These are phyloP conservation scores for Sporothrix phasma DNA, from an alignment of 2,329 filamentous ascomycete genomes.

Conservation along the genomic window DNA sequence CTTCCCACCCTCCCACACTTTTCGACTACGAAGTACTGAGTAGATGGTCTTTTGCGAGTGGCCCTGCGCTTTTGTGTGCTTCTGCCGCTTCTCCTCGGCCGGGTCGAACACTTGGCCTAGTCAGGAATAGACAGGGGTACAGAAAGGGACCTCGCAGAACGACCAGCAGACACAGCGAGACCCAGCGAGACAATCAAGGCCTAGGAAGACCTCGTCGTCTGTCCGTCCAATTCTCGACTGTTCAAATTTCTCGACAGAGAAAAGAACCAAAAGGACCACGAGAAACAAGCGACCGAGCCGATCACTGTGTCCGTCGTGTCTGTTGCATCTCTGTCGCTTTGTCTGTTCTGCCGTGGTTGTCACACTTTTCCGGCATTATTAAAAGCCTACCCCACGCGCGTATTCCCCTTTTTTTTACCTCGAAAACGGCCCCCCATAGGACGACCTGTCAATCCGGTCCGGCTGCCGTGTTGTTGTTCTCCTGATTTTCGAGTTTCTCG, in stretches of 20 bases:
- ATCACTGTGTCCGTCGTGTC: neutral
- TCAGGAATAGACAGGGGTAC: neutral
- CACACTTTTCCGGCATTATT: slow-evolving; percentile 9
- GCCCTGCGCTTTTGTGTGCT: neutral
- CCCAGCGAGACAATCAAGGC: neutral
- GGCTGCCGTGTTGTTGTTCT: neutral
- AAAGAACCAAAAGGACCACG: neutral
- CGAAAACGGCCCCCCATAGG: neutral
- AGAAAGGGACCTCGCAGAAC: neutral
- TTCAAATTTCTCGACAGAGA: neutral
- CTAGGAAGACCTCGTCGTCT: neutral
- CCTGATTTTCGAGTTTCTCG: neutral
- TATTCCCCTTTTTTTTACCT: neutral
- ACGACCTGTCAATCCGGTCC: slow-evolving; percentile 4
- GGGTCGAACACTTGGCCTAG: slow-evolving; percentile 2
- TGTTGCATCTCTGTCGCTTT: too few species aligned
- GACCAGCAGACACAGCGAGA: neutral
- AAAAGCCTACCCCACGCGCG: slow-evolving; percentile 3
- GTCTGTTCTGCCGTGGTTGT: slow-evolving; percentile 1
- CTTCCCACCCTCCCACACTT: neutral
- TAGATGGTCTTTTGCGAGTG: too few species aligned
- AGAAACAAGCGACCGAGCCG: neutral
- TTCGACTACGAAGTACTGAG: too few species aligned
- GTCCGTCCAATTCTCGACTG: neutral
- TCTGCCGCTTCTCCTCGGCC: neutral